Evolutionary conservation across 345 rosid genomes (phyloP), one percentile per base, ranked within the genome.

Genomic region (Arabidopsis suecica): DNA sequence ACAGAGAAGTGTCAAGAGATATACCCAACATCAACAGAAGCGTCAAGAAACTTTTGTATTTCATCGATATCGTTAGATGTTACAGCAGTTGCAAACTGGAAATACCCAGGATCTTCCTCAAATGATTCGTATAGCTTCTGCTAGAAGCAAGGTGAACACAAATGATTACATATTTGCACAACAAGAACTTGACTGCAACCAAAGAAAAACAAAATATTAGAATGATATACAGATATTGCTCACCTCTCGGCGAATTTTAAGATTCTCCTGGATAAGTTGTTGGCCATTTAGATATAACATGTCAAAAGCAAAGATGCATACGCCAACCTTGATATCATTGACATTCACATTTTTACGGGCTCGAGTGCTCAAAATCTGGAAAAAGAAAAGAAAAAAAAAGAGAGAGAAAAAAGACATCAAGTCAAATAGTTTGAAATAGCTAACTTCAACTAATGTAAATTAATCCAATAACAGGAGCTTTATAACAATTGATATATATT

Each of bases 281-380:
- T 89, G 81, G 53, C 90, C 94, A 82, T 95, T 87, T 28, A 87
- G 84, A 83, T 88, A 90, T 71, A 95, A 81, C 61, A 95, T 76
- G 79, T 95, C 99, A 80, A 92, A 95, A 49, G 98, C 97, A 80
- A 80, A 95, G 78, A 92, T 82, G 87, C 99, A 92, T 49, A 95
- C 97, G 60, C 89, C 86, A 82, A 95, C 87, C 83, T 92, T 95
- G 83, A 95, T 92, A 72, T 95, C 98, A 79, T 81, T 83, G 60
- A 83, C 77, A 55, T 68, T 87, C 71, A 89, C 99, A 84, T 92
- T 90, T 82, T 95, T 95, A 65, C 94, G 90, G 60, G 97, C 89
- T 65, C 97, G 88, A 2, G 93, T 92, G 79, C 83, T 87, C 56
- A 92, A 94, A 47, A 83, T 61, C 99, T 95, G 89, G 47, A 37